phyloP scores from a whole-genome alignment of 257 asterid genomes.

The Solanum lignicaule region DNA sequence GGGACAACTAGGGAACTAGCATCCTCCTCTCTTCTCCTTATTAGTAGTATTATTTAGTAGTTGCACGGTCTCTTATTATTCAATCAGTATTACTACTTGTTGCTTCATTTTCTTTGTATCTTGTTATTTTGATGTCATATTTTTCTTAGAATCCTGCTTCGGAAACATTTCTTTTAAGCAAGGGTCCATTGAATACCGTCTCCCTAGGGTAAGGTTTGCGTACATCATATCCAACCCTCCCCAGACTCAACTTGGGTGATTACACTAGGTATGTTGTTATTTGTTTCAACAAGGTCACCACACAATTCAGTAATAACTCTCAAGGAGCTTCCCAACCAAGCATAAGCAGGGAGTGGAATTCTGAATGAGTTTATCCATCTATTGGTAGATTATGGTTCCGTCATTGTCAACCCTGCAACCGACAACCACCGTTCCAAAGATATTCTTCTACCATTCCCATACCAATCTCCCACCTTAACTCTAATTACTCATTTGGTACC shows the following conservation, averaged over 20 bases:
- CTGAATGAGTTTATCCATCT: neutral
- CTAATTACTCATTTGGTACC: neutral
- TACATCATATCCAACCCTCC: neutral
- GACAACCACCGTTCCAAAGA: neutral
- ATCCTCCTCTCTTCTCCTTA: neutral
- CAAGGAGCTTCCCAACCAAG: neutral
- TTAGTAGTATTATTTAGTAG: neutral
- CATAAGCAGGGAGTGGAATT: neutral
- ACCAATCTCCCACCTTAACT: neutral
- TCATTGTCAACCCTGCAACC: neutral
- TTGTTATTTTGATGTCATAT: neutral
- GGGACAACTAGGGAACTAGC: neutral
- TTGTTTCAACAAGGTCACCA: neutral
- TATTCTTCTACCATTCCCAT: neutral
- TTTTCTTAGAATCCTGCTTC: neutral
- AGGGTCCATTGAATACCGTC: neutral
- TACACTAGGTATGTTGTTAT: neutral
- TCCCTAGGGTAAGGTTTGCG: neutral
- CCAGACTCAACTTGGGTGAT: neutral
- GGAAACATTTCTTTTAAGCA: neutral
- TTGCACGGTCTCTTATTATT: neutral
- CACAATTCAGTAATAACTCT: neutral
- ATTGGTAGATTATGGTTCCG: neutral
- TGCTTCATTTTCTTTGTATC: neutral
- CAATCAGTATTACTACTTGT: neutral